A percentile compares a stretch with the other conserved stretches of the same genome.
Conservation (phyloP, 495 filamentous ascomycete genomes). For the Penicillium cosmopolitanum region DNA sequence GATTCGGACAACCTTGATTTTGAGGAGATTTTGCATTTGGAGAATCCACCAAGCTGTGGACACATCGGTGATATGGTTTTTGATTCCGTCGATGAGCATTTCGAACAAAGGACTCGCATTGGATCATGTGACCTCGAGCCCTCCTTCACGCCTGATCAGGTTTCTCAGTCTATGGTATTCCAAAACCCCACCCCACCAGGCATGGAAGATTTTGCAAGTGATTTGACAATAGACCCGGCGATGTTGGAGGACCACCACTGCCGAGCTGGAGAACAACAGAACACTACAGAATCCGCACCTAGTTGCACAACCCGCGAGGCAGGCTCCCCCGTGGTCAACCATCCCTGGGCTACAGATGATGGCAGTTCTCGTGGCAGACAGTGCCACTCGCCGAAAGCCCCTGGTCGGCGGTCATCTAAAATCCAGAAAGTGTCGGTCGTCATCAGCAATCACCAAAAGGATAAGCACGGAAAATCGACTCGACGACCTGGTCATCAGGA, state of each 20-base stretch:
- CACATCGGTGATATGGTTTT: neutral
- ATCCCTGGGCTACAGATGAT: neutral
- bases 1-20: slow-evolving; percentile 1
- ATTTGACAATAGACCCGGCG: slow-evolving; percentile 12
- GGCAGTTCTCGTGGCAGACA: neutral
- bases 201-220: neutral
- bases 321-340: neutral
- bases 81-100: neutral
- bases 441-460: neutral
- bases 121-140: neutral
- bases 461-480: neutral
- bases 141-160: neutral
- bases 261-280: neutral
- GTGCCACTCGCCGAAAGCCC: neutral
- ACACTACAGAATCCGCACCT: neutral
- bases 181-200: neutral
- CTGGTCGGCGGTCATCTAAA: slow-evolving; percentile 6
- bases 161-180: neutral
- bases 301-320: neutral
- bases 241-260: slow-evolving; percentile 5
- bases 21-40: neutral
- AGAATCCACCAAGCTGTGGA: neutral
- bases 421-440: slow-evolving; percentile 3
- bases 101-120: neutral
- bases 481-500: neutral